A percentile compares a stretch with the other conserved stretches of the same genome.
Conservation (phyloP, 2,329 filamentous ascomycete species). For the Arachnopeziza araneosa region DNA sequence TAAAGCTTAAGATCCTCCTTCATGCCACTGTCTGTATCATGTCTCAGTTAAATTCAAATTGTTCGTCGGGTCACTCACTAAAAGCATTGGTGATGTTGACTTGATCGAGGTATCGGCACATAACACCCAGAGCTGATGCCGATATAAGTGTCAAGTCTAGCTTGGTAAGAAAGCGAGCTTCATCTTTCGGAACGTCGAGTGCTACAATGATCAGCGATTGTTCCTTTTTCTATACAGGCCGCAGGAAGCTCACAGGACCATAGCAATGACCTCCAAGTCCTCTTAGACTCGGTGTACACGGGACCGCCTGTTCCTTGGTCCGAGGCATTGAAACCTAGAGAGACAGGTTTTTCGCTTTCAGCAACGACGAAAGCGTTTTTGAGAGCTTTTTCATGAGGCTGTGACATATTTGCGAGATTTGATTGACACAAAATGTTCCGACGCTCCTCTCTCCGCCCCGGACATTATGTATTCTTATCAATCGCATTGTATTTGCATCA, state of each 20-base stretch:
- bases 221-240: not conserved
- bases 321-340: not conserved
- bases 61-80: not conserved
- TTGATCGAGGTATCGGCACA: conserved; percentile 10
- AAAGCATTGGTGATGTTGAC: conserved; percentile 11
- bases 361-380: conserved; percentile 1
- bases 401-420: conserved; percentile 1
- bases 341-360: conserved; percentile 1
- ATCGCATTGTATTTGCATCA: not conserved
- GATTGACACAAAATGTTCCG: not conserved
- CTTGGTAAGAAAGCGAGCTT: conserved; percentile 9
- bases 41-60: not conserved
- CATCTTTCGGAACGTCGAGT: conserved; percentile 7
- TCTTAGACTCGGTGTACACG: conserved; percentile 1
- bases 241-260: conserved; percentile 1
- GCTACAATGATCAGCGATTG: conserved; percentile 3
- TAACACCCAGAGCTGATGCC: conserved; percentile 9
- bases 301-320: too few species aligned
- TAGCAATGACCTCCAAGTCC: conserved; percentile 5
- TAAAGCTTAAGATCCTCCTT: conserved; percentile 30
- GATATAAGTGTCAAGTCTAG: conserved; percentile 10
- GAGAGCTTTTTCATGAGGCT: conserved; percentile 3
- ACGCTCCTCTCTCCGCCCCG: not conserved
- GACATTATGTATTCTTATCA: not conserved
- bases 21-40: conserved; percentile 16